Conservation (phyloP, 192 early-diverging fungal species). For the Rhizoclosmatium globosum region DNA sequence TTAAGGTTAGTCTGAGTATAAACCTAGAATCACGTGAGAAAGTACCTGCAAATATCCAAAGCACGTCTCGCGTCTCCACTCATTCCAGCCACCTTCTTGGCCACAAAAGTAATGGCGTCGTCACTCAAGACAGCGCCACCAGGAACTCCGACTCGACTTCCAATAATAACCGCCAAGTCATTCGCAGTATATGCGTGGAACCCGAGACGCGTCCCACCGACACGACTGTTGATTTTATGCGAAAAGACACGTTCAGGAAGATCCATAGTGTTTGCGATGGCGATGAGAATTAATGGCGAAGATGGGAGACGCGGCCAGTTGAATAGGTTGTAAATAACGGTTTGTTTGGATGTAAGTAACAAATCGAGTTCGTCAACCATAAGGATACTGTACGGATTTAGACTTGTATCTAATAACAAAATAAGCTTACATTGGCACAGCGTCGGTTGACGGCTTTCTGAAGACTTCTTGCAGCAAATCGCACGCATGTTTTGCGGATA, state of each 20-base stretch:
- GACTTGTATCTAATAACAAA: conserved; percentile 54
- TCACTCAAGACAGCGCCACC: conserved; percentile 66
- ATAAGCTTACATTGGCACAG: conserved; percentile 65
- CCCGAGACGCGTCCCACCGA: conserved; percentile 63
- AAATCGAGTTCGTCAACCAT: conserved; percentile 98
- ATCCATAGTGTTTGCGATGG: conserved; percentile 99
- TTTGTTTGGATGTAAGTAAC: conserved; percentile 89
- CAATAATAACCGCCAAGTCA: conserved; percentile 87
- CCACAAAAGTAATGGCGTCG: conserved; percentile 93
- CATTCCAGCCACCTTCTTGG: conserved; percentile 95
- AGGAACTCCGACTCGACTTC: conserved; percentile 81
- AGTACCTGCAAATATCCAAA: conserved; percentile 90
- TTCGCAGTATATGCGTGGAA: conserved; percentile 91
- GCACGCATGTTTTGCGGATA: conserved; percentile 79
- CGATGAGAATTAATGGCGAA: conserved; percentile 89
- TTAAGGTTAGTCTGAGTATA: no score
- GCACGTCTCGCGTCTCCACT: conserved; percentile 94
- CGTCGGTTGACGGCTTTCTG: conserved; percentile 2
- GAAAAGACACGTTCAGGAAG: conserved; percentile 90
- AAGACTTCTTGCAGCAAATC: conserved; percentile 66
- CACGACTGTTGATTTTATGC: conserved; percentile 88
- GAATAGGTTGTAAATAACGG: conserved; percentile 98
- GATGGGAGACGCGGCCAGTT: conserved; percentile 91
- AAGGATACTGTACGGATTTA: conserved; percentile 76
- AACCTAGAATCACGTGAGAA: conserved; percentile 20